These are phyloP conservation scores for Nasturtium officinale DNA, from an alignment of 345 rosid genomes.

Conservation along the genomic window DNA sequence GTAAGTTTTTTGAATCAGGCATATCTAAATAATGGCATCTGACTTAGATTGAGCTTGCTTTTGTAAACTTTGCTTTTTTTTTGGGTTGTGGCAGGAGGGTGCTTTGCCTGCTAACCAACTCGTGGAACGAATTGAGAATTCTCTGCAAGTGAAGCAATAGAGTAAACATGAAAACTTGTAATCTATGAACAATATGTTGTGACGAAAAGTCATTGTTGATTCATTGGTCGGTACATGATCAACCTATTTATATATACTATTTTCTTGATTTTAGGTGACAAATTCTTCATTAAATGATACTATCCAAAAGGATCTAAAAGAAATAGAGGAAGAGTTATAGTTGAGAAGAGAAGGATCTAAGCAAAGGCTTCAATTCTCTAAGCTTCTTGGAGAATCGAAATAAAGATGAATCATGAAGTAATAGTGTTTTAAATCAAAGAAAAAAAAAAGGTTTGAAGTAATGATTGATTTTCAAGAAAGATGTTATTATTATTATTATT, in stretches of 20 bases:
- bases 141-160: constrained; percentile 69
- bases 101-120: constrained; percentile 71
- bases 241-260: neutral
- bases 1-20: constrained; percentile 53
- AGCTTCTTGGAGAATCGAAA: no score
- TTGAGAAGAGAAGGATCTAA: no score
- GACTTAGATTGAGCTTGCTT: constrained; percentile 3
- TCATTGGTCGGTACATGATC: neutral
- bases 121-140: constrained; percentile 65
- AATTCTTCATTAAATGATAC: neutral
- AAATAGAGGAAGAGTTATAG: no score
- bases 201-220: neutral
- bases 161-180: neutral
- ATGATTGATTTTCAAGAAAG: no score
- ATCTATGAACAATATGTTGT: constrained; percentile 3
- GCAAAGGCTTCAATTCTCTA: no score
- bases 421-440: no score
- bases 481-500: no score
- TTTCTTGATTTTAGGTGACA: neutral
- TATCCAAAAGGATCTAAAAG: no score
- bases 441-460: no score
- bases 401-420: no score
- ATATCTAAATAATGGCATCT: neutral
- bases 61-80: neutral
- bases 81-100: constrained; percentile 63